These are phyloP conservation scores for Penicillium antarcticum DNA, from an alignment of 495 filamentous ascomycete species.

Conservation along the genomic window DNA sequence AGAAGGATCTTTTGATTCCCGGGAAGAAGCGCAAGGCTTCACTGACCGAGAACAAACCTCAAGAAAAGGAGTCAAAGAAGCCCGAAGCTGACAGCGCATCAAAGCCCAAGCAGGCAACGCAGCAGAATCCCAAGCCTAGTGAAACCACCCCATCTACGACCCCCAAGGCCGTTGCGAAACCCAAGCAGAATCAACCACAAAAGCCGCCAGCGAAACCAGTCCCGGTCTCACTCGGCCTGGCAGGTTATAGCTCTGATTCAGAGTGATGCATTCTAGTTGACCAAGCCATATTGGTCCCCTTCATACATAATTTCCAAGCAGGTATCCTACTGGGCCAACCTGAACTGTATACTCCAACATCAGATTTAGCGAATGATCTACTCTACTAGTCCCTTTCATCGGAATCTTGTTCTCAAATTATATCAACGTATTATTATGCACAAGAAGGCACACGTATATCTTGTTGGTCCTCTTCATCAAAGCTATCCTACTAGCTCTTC, in stretches of 20 bases:
- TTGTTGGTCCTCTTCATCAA: too few relatives aligned
- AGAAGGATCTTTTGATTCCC: constrained; percentile 51
- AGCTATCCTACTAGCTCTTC: too few relatives aligned
- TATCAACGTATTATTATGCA: too few relatives aligned
- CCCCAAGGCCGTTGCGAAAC: background rate
- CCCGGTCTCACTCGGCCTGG: constrained; percentile 30
- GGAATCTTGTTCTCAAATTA: too few relatives aligned
- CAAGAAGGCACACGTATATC: too few relatives aligned
- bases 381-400: too few relatives aligned
- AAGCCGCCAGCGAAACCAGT: constrained; percentile 11
- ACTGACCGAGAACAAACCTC: constrained; percentile 15
- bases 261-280: constrained; percentile 23
- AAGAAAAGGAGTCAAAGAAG: constrained; percentile 13
- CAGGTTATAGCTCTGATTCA: constrained; percentile 43
- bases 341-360: too few relatives aligned
- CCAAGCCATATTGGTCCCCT: too few relatives aligned
- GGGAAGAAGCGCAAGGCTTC: constrained; percentile 58
- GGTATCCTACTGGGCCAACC: too few relatives aligned
- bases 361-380: too few relatives aligned
- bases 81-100: background rate
- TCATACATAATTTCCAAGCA: too few relatives aligned
- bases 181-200: background rate
- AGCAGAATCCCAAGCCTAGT: background rate
- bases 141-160: constrained; percentile 1
- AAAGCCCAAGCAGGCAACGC: background rate